phyloP scores from a whole-genome alignment of 2,329 filamentous ascomycete genomes.

The Clarireedia sp. region DNA sequence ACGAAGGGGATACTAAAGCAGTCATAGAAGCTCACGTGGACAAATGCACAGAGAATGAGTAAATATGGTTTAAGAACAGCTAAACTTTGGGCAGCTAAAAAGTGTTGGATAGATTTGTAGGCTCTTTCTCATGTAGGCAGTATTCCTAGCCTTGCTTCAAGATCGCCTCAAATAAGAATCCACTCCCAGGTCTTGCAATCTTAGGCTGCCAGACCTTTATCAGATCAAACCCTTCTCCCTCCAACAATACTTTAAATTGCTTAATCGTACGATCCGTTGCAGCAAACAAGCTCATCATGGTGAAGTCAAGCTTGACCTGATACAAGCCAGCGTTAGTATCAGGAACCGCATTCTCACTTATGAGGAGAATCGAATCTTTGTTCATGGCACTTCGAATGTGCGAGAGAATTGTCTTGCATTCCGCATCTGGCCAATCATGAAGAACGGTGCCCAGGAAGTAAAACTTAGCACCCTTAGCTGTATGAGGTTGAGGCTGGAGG shows the following conservation, averaged over 20 bases:
- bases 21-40: too few species aligned
- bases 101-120: too few species aligned
- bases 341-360: constrained; percentile 37
- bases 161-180: constrained; percentile 6
- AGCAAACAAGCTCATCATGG: constrained; percentile 34
- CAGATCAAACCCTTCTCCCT: constrained; percentile 7
- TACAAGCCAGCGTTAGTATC: constrained; percentile 25
- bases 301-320: constrained; percentile 32
- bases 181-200: not conserved
- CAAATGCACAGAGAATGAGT: too few species aligned
- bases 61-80: too few species aligned
- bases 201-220: constrained; percentile 7
- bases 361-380: constrained; percentile 33
- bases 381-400: constrained; percentile 21
- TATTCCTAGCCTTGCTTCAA: not conserved
- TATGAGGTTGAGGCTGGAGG: constrained; percentile 28
- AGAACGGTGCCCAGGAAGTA: constrained; percentile 32
- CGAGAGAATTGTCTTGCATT: constrained; percentile 28
- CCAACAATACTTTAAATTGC: constrained; percentile 31
- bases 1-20: too few species aligned
- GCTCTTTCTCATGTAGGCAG: too few species aligned
- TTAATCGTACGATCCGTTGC: constrained; percentile 33
- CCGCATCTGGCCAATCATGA: constrained; percentile 34
- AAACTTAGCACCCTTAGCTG: constrained; percentile 24
- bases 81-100: too few species aligned